Evolutionary conservation across 352 stramenopile species (phyloP), one percentile per base, ranked within the genome.

Genomic region (Phytopythium ostracodes): DNA sequence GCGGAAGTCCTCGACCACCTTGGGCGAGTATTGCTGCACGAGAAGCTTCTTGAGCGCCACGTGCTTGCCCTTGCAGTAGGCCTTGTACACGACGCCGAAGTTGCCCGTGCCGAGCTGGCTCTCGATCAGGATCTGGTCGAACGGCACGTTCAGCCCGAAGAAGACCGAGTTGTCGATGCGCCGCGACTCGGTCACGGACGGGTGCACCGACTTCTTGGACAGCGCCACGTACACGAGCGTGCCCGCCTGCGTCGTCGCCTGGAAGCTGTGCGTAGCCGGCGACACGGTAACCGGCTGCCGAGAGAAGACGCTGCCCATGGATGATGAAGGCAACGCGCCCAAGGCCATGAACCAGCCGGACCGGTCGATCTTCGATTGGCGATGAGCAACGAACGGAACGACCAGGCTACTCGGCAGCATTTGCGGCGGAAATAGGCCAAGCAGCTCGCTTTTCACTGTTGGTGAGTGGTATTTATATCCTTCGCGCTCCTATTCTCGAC

Each of bases 41-140:
- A 87, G 66, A 20, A 92, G 66, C 31, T 76, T 76, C 67, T 92
- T 92, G 60, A 90, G 69, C 12, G 83, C 83, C 42, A 92, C 62
- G 51, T 81, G 79, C 63, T 89, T 92, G 58, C 80, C 79, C 57
- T 88, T 84, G 77, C 81, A 89, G 58, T 85, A 74, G 3, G 78
- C 82, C 60, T 90, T 88, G 72, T 90, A 92, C n/a, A 92, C 80
- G 7, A 87, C 79, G 29, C 83, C 83, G 62, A 92, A 92, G 55
- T 85, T 92, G 51, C 83, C 80, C 18, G 75, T 81, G 38, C 80
- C 83, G 60, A 92, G 84, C 66, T 81, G 75, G 51, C 77, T 75
- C 51, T 88, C 77, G 42, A 92, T 79, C 63, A 73, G 64, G 57
- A 92, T 88, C 38, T 89, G 78, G 11, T 85, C 72, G 47, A 88